Conservation (phyloP, 2,329 filamentous ascomycete genomes). For the Teratosphaeria destructans region DNA sequence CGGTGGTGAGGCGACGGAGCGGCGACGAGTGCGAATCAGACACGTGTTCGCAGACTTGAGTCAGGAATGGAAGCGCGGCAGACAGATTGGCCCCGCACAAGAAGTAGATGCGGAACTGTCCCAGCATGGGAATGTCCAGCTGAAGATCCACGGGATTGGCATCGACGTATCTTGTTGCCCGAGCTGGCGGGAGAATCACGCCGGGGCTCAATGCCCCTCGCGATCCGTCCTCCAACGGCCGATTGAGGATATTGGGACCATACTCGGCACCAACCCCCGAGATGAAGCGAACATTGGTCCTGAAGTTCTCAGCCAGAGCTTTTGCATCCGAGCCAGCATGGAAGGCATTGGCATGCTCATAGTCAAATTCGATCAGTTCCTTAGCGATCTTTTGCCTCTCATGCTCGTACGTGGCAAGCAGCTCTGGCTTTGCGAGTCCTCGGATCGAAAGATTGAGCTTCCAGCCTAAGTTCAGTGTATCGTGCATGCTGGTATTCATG, state of each 20-base stretch:
- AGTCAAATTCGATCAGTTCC: background rate
- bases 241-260: background rate
- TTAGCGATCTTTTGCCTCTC: background rate
- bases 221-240: background rate
- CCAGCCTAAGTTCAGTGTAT: background rate
- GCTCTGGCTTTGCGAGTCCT: background rate
- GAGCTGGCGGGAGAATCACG: background rate
- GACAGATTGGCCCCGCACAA: background rate
- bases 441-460: background rate
- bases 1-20: background rate
- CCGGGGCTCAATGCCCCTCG: background rate
- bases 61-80: background rate
- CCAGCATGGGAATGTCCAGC: background rate
- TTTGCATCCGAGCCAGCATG: conserved; percentile 58
- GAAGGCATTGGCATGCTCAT: conserved; percentile 35
- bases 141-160: background rate
- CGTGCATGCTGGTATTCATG: conserved; percentile 51
- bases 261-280: background rate
- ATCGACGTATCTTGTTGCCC: background rate
- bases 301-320: conserved; percentile 42
- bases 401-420: background rate
- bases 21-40: background rate
- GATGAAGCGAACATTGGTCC: background rate
- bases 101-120: background rate
- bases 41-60: background rate